phyloP scores from a whole-genome alignment of 2,329 filamentous ascomycete species.

The Chalaropsis ovoidea region DNA sequence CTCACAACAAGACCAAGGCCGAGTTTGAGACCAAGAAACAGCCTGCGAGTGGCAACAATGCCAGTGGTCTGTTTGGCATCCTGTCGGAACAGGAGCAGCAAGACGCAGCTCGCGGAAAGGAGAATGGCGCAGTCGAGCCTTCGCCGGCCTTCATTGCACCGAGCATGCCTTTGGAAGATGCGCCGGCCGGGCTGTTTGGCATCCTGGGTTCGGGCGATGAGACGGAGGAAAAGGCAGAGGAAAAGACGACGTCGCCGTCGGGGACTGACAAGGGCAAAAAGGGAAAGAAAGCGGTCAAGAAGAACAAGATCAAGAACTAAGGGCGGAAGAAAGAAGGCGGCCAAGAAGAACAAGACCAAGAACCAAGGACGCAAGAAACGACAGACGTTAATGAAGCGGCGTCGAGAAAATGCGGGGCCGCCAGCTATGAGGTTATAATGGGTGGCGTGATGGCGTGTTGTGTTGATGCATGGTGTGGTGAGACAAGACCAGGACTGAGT shows the following conservation, averaged over 20 bases:
- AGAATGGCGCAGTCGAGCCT: neutral
- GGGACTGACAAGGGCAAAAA: conserved; percentile 3
- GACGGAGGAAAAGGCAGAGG: neutral
- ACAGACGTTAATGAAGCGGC: neutral
- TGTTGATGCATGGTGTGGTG: neutral
- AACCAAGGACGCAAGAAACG: neutral
- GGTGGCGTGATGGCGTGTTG: neutral
- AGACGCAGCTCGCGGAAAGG: neutral
- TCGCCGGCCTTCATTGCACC: neutral
- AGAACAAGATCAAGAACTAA: conserved; percentile 20
- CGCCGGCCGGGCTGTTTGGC: conserved; percentile 17
- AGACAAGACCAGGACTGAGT: neutral
- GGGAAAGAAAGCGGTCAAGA: conserved; percentile 20
- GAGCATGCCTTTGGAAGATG: neutral
- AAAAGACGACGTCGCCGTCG: neutral
- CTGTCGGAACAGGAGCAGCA: neutral
- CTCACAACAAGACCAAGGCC: conserved; percentile 4
- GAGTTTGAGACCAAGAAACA: conserved; percentile 1
- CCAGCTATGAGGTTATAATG: neutral
- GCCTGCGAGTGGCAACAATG: neutral
- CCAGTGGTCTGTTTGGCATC: conserved; percentile 20
- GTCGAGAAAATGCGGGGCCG: neutral
- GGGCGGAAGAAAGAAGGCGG: neutral
- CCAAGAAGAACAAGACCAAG: neutral
- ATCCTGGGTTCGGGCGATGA: conserved; percentile 16